Evolutionary conservation across 768 basidiomycete species (phyloP), one percentile per base, ranked within the genome.

Genomic region (Boletus pseudo-olivaceus): DNA sequence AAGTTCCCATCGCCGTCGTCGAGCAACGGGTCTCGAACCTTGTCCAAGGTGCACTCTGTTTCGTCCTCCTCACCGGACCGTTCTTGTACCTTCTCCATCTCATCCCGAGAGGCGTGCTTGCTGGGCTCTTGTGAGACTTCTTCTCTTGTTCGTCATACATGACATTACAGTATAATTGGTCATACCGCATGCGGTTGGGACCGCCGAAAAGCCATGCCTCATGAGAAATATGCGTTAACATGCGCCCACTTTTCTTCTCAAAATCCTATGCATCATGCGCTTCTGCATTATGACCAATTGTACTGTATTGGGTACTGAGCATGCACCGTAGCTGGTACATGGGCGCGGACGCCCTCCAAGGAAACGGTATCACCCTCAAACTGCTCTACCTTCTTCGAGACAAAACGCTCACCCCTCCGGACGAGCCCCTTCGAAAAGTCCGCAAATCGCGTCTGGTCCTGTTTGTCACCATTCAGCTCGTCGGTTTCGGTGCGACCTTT

Each of bases 21-120:
- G 94, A 98, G 67, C 94, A 97, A 71, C 80, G 94, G n/a, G 83
- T 92, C 11, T 95, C 92, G 8, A 95, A 97, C 66, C 78, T 97
- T 19, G 87, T 84, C 0, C 90, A 97, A 68, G 92, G 95, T 20
- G 70, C 82, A 12, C 70, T 92, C 33, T 90, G 83, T 64, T 78
- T 97, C 7, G 83, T 93, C 17, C 77, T 94, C 20, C 82, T 97
- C 57, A 85, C 84, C 0, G 82, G 84, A 0, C 94, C 93, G 0
- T 89, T 97, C 67, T 69, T 97, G 42, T 87, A 89, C 61, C 76
- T 95, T 23, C 72, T 96, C 27, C 77, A 80, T 35, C 75, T 92
- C 54, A 90, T 97, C 54, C 92, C 93, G 0, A 76, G 91, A 73
- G 85, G 87, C 32, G 88, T 88, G 12, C 76, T 95, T 20, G 91